phyloP scores from a whole-genome alignment of 2,329 filamentous ascomycete species.

The Fusarium tuaranense region DNA sequence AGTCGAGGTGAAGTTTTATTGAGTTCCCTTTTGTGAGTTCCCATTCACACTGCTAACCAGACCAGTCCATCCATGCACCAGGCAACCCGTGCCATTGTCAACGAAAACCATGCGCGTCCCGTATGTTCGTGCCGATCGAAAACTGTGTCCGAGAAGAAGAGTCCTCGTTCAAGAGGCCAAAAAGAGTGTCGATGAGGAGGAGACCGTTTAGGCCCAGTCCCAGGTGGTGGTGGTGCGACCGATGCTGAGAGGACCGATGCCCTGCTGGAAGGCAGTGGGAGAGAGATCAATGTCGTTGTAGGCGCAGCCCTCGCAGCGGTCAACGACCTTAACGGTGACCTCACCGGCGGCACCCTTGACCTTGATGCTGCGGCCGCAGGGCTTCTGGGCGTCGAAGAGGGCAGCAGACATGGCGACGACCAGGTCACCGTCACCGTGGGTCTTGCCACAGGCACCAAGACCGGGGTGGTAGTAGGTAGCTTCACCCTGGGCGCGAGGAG shows the following conservation, averaged over 20 bases:
- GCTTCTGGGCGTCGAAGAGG: constrained; percentile 71
- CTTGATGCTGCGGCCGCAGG: constrained; percentile 75
- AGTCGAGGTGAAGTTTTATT: constrained; percentile 15
- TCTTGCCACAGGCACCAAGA: constrained; percentile 77
- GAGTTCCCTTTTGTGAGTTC: background rate
- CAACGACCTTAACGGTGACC: constrained; percentile 74
- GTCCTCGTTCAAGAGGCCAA: background rate
- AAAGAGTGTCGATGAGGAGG: background rate
- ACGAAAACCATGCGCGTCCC: constrained; percentile 5
- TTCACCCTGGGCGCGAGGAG: constrained; percentile 20
- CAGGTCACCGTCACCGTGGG: constrained; percentile 63
- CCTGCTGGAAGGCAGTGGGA: constrained; percentile 57
- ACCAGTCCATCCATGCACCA: constrained; percentile 19
- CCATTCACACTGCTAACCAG: constrained; percentile 9
- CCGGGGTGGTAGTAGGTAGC: constrained; percentile 70
- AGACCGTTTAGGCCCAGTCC: constrained; percentile 39
- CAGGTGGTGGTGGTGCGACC: constrained; percentile 42
- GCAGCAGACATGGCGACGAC: constrained; percentile 75
- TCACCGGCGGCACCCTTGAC: constrained; percentile 61
- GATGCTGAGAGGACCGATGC: constrained; percentile 50
- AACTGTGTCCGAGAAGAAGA: constrained; percentile 24
- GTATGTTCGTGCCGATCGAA: constrained; percentile 20
- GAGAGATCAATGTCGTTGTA: constrained; percentile 62
- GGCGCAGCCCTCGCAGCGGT: constrained; percentile 69
- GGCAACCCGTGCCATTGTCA: constrained; percentile 19